Evolutionary conservation across 768 basidiomycete genomes (phyloP), one percentile per base, ranked within the genome.

Genomic region (Russula olivacea): DNA sequence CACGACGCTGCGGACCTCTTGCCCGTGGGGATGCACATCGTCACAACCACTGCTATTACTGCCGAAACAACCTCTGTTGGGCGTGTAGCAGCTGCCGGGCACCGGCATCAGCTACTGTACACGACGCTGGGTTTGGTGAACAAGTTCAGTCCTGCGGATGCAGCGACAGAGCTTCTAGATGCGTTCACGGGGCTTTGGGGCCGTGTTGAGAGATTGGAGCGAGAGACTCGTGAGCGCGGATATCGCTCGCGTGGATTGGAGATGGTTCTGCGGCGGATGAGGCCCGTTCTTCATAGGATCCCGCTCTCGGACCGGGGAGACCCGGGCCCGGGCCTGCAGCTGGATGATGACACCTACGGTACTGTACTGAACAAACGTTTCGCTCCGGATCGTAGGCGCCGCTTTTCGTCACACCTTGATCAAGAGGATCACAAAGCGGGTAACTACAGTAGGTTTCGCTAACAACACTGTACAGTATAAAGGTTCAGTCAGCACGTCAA

Each of bases 241-340:
- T 63, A 63, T 15, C 57, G 57, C 15, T 53, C 57, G 23, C 52
- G 34, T 14, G 52, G 62, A 9, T 49, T 63, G 47, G 58, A 54
- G 21, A 63, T 63, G 62, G 11, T 63, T 4, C 6, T 63, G 36
- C 62, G 62, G 0, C 57, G 62, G 30, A 25, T 55, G 53, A 30
- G 19, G 30, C 58, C 62, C 2, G 52, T 63, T 21, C 47, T 47
- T 45, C 12, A 30, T 19, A 28, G 61, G 32, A 14, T 58, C 28
- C 55, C 28, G 41, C 41, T 4, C 7, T 4, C 41, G 7, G 41
- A 43, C 19, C 41, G 17, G 11, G 11, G n/a, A n/a, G n/a, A n/a
- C n/a, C n/a, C n/a, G n/a, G n/a, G n/a, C n/a, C n/a, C n/a, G n/a
- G 34, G 34, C 11, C 34, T 34, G 11, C 11, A 34, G 10, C 34